Evolutionary conservation across 805 yeast genomes (phyloP), one percentile per base, ranked within the genome.

Genomic region (Starmerella stellata): DNA sequence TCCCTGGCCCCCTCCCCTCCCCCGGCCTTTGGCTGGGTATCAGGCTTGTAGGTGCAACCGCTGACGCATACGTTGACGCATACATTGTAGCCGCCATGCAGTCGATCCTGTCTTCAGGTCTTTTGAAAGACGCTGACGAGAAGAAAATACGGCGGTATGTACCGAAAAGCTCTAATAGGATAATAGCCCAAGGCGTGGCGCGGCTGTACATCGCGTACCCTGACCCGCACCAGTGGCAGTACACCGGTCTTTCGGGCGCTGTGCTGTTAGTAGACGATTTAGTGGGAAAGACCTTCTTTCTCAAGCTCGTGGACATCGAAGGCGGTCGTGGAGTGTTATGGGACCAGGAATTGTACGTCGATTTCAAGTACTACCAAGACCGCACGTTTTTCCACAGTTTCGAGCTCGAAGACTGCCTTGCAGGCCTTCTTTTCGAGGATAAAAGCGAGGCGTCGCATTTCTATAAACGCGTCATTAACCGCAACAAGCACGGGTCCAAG

Each of bases 311-410:
- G 5, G 98, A 90, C 52, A 73, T 87, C 24, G 50, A 55, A 29
- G 93, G 92, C 5, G 69, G 73, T 44, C 64, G 78, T 31, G 96
- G 96, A 27, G 93, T 90, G 0, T 47, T 90, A 0, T 90, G 98
- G 98, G 98, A 90, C 57, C 98, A 90, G 58, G 98, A 90, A 58
- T 59, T 90, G 36, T 87, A 80, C 52, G 75, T 81, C 11, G 77
- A 80, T 51, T 83, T 90, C 57, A 75, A 76, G 49, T 90, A 90
- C 59, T 72, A 79, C 53, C 96, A 90, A 58, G 98, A 90, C 57
- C 70, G 98, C 24, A 74, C 93, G 30, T 90, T 81, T 59, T 90
- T 90, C 66, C 96, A 90, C 56, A 68, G 92, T 5, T 90, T 90
- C 60, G 98, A 90, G 61, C 64, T 82, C 34, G 96, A 90, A 50